Evolutionary conservation across 441 rosid species (phyloP).

Genomic region (Sinapis alba): DNA sequence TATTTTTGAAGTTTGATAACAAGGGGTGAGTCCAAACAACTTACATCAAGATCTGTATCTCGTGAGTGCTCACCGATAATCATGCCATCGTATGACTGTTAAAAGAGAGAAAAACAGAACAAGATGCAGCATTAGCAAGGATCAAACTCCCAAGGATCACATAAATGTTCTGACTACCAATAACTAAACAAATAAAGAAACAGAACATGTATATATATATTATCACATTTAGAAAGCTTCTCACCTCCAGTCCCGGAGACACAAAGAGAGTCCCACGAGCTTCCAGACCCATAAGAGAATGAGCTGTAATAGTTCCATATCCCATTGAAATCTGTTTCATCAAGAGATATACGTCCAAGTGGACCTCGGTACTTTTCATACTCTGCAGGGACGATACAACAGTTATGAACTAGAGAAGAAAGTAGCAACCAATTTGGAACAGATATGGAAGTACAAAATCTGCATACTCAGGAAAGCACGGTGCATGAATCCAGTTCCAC

Average conservation of each 20-base stretch:
- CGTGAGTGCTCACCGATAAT: slow-evolving; percentile 96
- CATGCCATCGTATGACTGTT: slow-evolving; percentile 97
- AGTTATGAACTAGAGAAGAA: slow-evolving; percentile 7
- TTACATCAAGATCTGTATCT: slow-evolving; percentile 95
- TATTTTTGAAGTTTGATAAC: too few relatives aligned
- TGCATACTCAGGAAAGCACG: slow-evolving; percentile 89
- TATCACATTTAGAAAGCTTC: slow-evolving; percentile 13
- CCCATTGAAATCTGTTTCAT: slow-evolving; percentile 40
- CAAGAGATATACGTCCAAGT: slow-evolving; percentile 48
- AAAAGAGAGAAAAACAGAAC: slow-evolving; percentile 24
- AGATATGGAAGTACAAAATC: slow-evolving; percentile 25
- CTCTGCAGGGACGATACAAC: slow-evolving; percentile 46
- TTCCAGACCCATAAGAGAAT: slow-evolving; percentile 89
- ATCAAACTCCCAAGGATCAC: slow-evolving; percentile 1
- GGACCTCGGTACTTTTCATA: slow-evolving; percentile 85
- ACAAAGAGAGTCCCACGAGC: slow-evolving; percentile 92
- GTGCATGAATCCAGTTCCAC: slow-evolving; percentile 99
- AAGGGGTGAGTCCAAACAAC: slow-evolving; percentile 32
- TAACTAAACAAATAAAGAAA: slow-evolving; percentile 6
- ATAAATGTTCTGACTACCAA: background rate
- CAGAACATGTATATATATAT: background rate
- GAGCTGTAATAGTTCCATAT: slow-evolving; percentile 81
- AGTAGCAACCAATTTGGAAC: background rate
- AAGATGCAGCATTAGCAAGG: slow-evolving; percentile 18
- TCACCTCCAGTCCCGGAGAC: slow-evolving; percentile 85